Conservation (phyloP, 2,329 filamentous ascomycete species). For the Myriangium duriaei region DNA sequence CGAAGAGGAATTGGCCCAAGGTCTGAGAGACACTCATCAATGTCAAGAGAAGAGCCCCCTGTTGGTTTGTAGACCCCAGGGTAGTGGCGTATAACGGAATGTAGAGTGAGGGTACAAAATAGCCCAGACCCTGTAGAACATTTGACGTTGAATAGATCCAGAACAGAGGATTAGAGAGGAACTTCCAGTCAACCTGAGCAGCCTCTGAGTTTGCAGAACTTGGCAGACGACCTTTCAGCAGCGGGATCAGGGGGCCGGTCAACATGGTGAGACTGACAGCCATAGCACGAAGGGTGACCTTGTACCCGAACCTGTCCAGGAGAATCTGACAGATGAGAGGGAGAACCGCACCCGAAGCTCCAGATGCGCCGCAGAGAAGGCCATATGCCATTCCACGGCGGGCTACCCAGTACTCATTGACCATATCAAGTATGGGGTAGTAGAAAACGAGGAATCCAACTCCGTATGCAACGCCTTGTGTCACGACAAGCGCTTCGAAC, state of each 20-base stretch:
- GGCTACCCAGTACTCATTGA: conserved; percentile 20
- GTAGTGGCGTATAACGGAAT: conserved; percentile 24
- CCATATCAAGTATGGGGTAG: conserved; percentile 19
- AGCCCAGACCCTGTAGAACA: conserved; percentile 26
- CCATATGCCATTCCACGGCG: conserved; percentile 19
- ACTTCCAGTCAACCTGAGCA: conserved; percentile 16
- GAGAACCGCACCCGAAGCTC: conserved; percentile 16
- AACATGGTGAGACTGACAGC: conserved; percentile 17
- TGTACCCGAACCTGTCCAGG: conserved; percentile 17
- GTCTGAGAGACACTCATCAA: conserved; percentile 26
- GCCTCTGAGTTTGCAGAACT: conserved; percentile 16
- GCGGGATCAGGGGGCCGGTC: conserved; percentile 22
- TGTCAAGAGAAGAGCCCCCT: conserved; percentile 24
- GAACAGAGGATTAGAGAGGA: conserved; percentile 21
- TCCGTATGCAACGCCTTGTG: conserved; percentile 46
- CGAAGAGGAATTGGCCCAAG: conserved; percentile 25
- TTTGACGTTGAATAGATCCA: conserved; percentile 24
- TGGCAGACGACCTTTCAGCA: conserved; percentile 24
- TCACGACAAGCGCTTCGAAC: conserved; percentile 43
- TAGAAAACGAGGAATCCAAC: conserved; percentile 43
- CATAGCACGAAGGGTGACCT: conserved; percentile 16
- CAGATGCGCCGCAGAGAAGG: conserved; percentile 15
- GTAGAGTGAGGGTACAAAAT: conserved; percentile 29
- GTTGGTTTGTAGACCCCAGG: conserved; percentile 16
- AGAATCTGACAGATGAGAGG: conserved; percentile 15